phyloP scores from a whole-genome alignment of 768 basidiomycete genomes.

The Asterophora lycoperdoides region DNA sequence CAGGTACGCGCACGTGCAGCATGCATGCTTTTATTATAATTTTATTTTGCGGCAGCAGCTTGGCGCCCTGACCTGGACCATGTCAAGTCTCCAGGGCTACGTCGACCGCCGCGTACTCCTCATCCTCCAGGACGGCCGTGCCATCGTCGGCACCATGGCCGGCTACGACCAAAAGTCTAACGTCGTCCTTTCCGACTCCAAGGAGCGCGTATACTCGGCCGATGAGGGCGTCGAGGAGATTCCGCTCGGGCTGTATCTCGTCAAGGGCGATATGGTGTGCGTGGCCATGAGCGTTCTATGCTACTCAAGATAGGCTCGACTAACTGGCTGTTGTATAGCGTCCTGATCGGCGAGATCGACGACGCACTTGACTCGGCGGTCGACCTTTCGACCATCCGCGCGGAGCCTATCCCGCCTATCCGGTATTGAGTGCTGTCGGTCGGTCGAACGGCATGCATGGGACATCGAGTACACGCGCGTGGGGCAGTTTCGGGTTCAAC shows the following conservation, averaged over 20 bases:
- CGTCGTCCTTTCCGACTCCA: slow-evolving; percentile 89
- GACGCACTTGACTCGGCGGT: slow-evolving; percentile 71
- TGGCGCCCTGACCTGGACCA: slow-evolving; percentile 26
- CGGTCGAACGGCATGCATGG: too few species aligned
- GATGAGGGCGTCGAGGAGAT: slow-evolving; percentile 95
- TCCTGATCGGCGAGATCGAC: slow-evolving; percentile 83
- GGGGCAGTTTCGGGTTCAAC: too few species aligned
- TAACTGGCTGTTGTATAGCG: slow-evolving; percentile 30
- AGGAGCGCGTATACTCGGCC: slow-evolving; percentile 86
- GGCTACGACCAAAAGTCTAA: slow-evolving; percentile 97
- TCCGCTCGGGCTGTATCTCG: slow-evolving; percentile 90
- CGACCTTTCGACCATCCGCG: slow-evolving; percentile 74
- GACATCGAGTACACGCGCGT: too few species aligned
- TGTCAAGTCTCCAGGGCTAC: slow-evolving; percentile 91
- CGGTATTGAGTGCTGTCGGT: slow-evolving; percentile 48
- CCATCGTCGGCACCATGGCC: slow-evolving; percentile 86
- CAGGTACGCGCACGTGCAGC: background rate
- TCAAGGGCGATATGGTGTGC: slow-evolving; percentile 98
- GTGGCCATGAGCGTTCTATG: too few species aligned
- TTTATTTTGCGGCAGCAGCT: too few species aligned
- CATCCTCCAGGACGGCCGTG: slow-evolving; percentile 93
- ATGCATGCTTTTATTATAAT: too few species aligned
- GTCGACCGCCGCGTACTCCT: slow-evolving; percentile 91
- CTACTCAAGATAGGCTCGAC: too few species aligned
- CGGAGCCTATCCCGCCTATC: slow-evolving; percentile 83